Evolutionary conservation across 352 stramenopile genomes (phyloP), one percentile per base, ranked within the genome.

Genomic region (Phytophthora quininea): DNA sequence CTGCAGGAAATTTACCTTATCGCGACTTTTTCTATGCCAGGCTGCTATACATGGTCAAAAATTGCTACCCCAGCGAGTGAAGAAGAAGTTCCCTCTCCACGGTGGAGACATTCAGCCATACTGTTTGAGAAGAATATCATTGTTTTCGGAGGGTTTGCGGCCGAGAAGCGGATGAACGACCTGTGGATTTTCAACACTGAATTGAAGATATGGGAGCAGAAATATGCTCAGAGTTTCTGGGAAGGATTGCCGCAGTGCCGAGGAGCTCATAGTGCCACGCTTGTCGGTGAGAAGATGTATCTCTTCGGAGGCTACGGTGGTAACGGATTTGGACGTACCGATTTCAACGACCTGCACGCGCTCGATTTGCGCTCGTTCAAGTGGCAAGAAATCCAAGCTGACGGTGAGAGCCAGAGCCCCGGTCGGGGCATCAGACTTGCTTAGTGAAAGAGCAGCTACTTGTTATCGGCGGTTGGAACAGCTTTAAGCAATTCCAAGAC

Each of bases 271-370:
- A 95, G 77, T 12, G 89, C 93, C 2, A 96, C 89, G 31, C 63
- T 98, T 27, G 76, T 98, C 11, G 83, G 79, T 24, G 78, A 92
- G 32, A 96, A 95, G 47, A 94, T 99, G 76, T 92, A 96, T 64
- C 66, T 99, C 4, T 99, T 99, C 79, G 97, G 97, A 19, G 97
- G 97, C 1, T 99, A 99, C 63, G 97, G 97, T n/a, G 97, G 97
- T 30, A 93, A 96, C 38, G 95, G 95, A 19, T 98, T 97, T 59
- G 93, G 92, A 4, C 88, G 97, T 9, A 92, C 90, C 14, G 97
- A 99, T 72, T 98, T 99, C 57, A 97, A 98, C 59, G 97, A 99
- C 69, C 67, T 99, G 11, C 82, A 98, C 56, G 85, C 82, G 0
- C 80, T 99, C 32, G 90, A 98, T 62, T 79, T 99, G 53, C 74